These are phyloP conservation scores for Eruca vesicaria DNA, from an alignment of 441 rosid species.

Conservation along the genomic window DNA sequence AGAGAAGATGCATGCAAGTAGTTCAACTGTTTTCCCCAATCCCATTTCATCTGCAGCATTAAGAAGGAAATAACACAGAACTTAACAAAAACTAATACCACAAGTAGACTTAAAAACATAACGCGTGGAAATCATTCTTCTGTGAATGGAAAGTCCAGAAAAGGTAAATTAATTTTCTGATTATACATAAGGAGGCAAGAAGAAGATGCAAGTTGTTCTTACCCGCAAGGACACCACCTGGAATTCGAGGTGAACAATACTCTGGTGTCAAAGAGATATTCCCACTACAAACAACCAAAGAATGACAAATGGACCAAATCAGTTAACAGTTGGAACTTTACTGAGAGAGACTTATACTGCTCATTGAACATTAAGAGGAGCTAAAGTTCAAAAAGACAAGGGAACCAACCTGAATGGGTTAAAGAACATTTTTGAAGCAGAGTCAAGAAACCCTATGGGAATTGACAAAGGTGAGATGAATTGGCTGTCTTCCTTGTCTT, in stretches of 20 bases:
- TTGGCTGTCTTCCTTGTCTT: constrained; percentile 43
- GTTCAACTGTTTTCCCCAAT: constrained; percentile 94
- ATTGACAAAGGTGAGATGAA: constrained; percentile 69
- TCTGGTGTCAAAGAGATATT: constrained; percentile 62
- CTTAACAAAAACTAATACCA: neutral
- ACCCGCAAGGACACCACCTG: constrained; percentile 98
- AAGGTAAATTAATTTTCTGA: neutral
- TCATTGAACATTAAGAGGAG: neutral
- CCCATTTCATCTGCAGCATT: constrained; percentile 93
- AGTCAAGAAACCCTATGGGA: constrained; percentile 66
- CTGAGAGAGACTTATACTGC: constrained; percentile 8
- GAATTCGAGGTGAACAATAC: constrained; percentile 52
- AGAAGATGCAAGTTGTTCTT: constrained; percentile 32
- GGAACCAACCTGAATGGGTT: constrained; percentile 88
- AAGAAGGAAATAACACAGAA: neutral
- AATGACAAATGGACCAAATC: constrained; percentile 23
- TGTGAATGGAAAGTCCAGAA: neutral
- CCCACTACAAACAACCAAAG: constrained; percentile 59
- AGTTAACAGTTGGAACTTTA: constrained; percentile 9
- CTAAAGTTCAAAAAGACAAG: neutral
- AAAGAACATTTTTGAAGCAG: constrained; percentile 68
- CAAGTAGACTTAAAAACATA: neutral
- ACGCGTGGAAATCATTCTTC: neutral
- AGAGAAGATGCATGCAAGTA: constrained; percentile 88
- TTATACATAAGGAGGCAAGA: constrained; percentile 2